These are phyloP conservation scores for Musa balbisiana DNA, from an alignment of 202 grass and related monocot species.

Conservation along the genomic window DNA sequence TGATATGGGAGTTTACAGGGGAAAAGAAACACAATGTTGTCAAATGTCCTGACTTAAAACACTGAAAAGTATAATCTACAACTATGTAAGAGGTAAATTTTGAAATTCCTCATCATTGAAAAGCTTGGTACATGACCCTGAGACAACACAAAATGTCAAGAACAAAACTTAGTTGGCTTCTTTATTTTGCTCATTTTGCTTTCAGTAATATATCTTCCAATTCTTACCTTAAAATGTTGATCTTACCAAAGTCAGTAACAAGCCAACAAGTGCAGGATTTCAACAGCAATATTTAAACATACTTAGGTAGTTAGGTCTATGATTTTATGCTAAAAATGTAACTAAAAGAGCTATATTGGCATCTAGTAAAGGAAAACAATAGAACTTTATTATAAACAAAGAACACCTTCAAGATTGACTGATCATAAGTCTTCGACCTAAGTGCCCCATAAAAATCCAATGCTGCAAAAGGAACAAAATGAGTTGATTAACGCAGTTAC, in stretches of 20 bases:
- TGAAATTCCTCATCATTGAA: background rate
- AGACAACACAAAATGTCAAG: background rate
- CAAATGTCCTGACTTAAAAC: background rate
- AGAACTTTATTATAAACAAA: slow-evolving; percentile 5
- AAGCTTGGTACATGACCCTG: background rate
- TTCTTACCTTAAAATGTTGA: no score
- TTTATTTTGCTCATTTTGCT: background rate
- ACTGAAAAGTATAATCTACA: background rate
- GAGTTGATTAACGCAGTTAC: background rate
- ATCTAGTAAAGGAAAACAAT: background rate
- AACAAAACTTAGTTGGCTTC: background rate
- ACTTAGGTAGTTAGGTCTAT: no score
- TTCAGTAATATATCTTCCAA: no score
- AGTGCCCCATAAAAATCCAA: slow-evolving; percentile 92
- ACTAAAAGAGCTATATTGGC: background rate
- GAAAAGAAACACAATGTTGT: background rate
- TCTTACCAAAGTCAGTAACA: no score
- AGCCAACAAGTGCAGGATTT: no score
- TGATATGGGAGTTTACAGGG: background rate
- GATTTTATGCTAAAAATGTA: background rate
- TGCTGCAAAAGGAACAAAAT: slow-evolving; percentile 38
- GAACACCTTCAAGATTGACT: slow-evolving; percentile 66
- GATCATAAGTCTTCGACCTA: slow-evolving; percentile 83
- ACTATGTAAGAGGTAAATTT: background rate
- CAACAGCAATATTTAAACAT: no score